Base-by-base conservation (phyloP, 345 rosid species). In the Citrus reticulata region DNA sequence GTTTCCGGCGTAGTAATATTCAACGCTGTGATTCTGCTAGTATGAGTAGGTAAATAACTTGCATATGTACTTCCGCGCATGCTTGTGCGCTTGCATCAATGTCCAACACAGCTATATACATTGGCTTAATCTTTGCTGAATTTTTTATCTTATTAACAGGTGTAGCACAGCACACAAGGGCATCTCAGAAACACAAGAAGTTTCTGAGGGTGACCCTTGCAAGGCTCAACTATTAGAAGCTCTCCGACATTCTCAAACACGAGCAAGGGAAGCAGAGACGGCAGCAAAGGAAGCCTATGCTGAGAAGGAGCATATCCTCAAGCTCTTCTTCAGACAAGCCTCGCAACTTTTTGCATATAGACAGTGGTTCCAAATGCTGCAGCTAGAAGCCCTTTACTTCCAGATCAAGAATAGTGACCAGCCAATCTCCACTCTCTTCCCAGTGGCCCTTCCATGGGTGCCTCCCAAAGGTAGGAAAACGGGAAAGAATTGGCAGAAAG, bases 181-280 rank as follows among this genome's bases (percentile, higher is more conserved):
- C 40, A 73, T 71, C 2, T 7, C 82, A 27, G 86, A 80, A 72
- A 55, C 75, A 75, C 89, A 72, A 42, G 69, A 40, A 72, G 77
- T 73, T 76, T 51, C 85, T 6, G 91, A 90, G 80, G 55, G 81
- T 64, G 93, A 84, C 66, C 83, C 93, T 65, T 84, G 87, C 83
- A 96, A 92, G 83, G 85, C 92, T 32, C 86, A 89, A 90, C 87
- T 97, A 16, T 73, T 97, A 79, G 98, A 94, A 84, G 99, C 99
- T 40, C 87, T 97, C 35, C 54, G 97, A 40, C 98, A 85, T 79
- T 97, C 99, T 57, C 99, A 97, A 86, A 93, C 99, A 16, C 92
- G 99, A 27, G 98, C 99, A 40, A 92, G 99, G 82, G 94, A 97
- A 86, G 98, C 99, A 4, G 99, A 97, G 83, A 90, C 87, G 65